Base-by-base conservation (phyloP, 495 filamentous ascomycete species). In the Ramalina peruviana region DNA sequence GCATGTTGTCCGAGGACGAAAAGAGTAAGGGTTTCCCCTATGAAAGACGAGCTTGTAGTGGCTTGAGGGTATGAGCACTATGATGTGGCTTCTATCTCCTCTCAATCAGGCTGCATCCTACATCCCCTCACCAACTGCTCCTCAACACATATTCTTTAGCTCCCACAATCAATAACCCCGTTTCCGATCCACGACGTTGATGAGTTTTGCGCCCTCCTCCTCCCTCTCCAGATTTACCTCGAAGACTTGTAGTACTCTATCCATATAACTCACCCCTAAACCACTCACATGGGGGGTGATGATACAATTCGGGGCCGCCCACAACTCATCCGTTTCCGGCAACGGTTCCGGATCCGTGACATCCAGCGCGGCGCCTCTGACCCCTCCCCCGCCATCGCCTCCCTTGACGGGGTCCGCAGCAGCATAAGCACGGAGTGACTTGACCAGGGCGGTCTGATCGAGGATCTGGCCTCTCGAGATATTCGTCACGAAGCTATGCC, bases 341-440 rank as follows among this genome's bases (percentile, higher is more conserved):
- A 94, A 59, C 0, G 88, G 88, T 58, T 95, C 88, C 1, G 86
- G 86, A 48, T 92, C 86, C 36, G 87, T 85, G 0, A 94, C 88
- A 65, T 95, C 88, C 38, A 94, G 61, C 40, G 85, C 85, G 10
- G 87, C 77, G 19, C 85, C 87, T 25, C 77, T 70, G 43, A 95
- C 64, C 16, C 68, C 71, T 1, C 65, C 73, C 6, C 65, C 60
- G 27, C 56, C 62, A 25, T 51, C 54, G 17, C 51, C 48, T 1
- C 40, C 49, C 12, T 46, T 20, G 3, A 54, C 5, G 1, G 54
- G 52, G 27, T 47, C 49, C 25, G 50, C 44, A 54, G 58, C 37
- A 56, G 60, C 41, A 21, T 46, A 58, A 11, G 51, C 53, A 49
- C 81, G 69, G 12, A 87, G 63, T 3, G 86, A 79, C 0, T 64